A percentile compares a stretch with the other conserved stretches of the same genome.
phyloP scores from a whole-genome alignment of 345 rosid genomes.

The Dipteronia dyeriana region DNA sequence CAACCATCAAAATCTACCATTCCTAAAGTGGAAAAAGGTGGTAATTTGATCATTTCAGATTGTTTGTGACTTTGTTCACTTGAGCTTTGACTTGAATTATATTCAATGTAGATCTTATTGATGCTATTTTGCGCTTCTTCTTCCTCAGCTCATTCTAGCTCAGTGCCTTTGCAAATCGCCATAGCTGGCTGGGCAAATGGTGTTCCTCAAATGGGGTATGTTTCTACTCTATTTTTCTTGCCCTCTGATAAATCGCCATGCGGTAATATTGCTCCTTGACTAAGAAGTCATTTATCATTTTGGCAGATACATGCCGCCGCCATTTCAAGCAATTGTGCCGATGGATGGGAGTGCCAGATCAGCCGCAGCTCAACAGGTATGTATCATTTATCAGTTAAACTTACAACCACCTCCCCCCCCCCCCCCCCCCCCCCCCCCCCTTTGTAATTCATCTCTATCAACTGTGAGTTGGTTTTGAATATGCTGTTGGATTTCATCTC shows the following conservation, averaged over 20 bases:
- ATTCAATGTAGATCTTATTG: neutral
- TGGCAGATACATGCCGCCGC: slow-evolving; percentile 41
- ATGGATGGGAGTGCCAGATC: slow-evolving; percentile 34
- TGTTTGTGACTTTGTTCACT: neutral
- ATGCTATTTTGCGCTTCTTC: slow-evolving; percentile 14
- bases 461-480: slow-evolving; percentile 9
- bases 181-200: slow-evolving; percentile 38
- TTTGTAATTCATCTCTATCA: neutral
- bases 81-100: neutral
- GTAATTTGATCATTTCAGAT: slow-evolving; percentile 26
- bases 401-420: neutral
- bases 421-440: neutral
- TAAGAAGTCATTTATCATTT: neutral
- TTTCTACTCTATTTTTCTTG: slow-evolving; percentile 12
- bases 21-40: slow-evolving; percentile 31
- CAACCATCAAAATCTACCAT: slow-evolving; percentile 20
- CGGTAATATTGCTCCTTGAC: neutral
- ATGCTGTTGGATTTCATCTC: slow-evolving; percentile 15
- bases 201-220: slow-evolving; percentile 46
- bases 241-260: neutral
- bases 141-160: slow-evolving; percentile 42
- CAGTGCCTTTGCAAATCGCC: slow-evolving; percentile 38
- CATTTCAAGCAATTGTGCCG: slow-evolving; percentile 35
- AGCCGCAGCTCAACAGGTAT: slow-evolving; percentile 42
- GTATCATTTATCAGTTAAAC: neutral